Evolutionary conservation across 2,329 filamentous ascomycete species (phyloP), one percentile per base, ranked within the genome.

Genomic region (Verticillium klebahnii): DNA sequence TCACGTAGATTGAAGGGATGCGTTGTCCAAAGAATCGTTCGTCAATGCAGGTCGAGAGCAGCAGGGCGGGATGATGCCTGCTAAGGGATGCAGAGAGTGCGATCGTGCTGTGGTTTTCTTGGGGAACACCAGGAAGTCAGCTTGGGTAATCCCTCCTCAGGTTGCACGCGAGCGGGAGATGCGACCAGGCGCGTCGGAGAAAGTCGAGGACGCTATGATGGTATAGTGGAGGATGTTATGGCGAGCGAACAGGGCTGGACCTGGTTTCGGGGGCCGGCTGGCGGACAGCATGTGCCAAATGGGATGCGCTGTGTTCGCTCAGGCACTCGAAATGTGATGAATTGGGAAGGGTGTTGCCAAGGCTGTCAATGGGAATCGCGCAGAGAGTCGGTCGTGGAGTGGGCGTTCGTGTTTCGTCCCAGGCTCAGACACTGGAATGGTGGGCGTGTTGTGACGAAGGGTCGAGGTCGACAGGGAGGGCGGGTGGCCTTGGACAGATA

Each of bases 131-230:
- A n/a, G 19, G 37, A 40, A 40, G 14, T 40, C 14, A 25, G 19
- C 11, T 19, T 52, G 45, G 45, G n/a, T 52, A 14, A 52, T 52
- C 45, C 45, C 45, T 52, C n/a, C n/a, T 52, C n/a, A 23, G 45
- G 19, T 19, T 52, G 45, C 45, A 52, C 45, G 45, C n/a, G 45
- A 23, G 19, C 45, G 45, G 45, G 45, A 52, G 45, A 52, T 23
- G 45, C 19, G 45, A 52, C 45, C 45, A 52, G 45, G 45, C 45
- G 45, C 45, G 45, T 52, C 45, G 45, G 45, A 52, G 45, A 52
- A 52, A 52, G 45, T n/a, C 45, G 45, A 52, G 45, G 19, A 23
- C 57, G 57, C 57, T 58, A 39, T 58, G 57, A 40, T 40, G 57
- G 39, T 58, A 58, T 58, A 58, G 36, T 29, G 11, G 37, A 29